Percentiles rank a stretch among this genome's conserved stretches.
These are phyloP conservation scores for Didymella sp. DNA, from an alignment of 2,329 filamentous ascomycete species.

Conservation along the genomic window DNA sequence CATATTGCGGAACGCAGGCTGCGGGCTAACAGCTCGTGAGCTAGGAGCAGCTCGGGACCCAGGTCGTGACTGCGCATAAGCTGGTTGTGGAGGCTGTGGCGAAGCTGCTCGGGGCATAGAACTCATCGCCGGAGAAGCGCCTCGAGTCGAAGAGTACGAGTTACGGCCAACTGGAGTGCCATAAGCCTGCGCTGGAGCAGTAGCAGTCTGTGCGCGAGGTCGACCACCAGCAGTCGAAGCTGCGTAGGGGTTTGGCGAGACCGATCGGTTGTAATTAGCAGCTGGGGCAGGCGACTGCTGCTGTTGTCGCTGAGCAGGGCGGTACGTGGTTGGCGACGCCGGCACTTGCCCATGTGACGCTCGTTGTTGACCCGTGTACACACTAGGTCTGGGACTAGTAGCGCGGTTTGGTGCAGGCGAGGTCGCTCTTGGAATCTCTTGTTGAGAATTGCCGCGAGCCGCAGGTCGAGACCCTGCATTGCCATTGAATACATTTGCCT, in stretches of 20 bases:
- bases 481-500: conserved; percentile 74
- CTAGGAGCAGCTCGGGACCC: conserved; percentile 41
- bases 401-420: conserved; percentile 73
- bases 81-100: conserved; percentile 54
- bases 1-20: conserved; percentile 58
- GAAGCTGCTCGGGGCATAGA: conserved; percentile 51
- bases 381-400: conserved; percentile 64
- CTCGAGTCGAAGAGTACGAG: conserved; percentile 49
- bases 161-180: conserved; percentile 41
- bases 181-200: conserved; percentile 45
- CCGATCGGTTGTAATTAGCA: conserved; percentile 23
- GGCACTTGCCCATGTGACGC: conserved; percentile 24
- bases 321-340: conserved; percentile 18
- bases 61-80: conserved; percentile 40
- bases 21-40: conserved; percentile 59
- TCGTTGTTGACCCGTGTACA: conserved; percentile 46
- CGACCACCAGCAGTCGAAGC: conserved; percentile 40
- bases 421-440: conserved; percentile 57
- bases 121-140: conserved; percentile 49
- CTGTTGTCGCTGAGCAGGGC: conserved; percentile 17
- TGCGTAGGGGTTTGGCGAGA: conserved; percentile 70
- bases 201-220: conserved; percentile 49
- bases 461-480: conserved; percentile 61
- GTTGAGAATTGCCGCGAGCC: conserved; percentile 59
- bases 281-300: conserved; percentile 25